Evolutionary conservation across 805 yeast species (phyloP), one percentile per base, ranked within the genome.

Genomic region (Wickerhamomyces subpelliculosus): DNA sequence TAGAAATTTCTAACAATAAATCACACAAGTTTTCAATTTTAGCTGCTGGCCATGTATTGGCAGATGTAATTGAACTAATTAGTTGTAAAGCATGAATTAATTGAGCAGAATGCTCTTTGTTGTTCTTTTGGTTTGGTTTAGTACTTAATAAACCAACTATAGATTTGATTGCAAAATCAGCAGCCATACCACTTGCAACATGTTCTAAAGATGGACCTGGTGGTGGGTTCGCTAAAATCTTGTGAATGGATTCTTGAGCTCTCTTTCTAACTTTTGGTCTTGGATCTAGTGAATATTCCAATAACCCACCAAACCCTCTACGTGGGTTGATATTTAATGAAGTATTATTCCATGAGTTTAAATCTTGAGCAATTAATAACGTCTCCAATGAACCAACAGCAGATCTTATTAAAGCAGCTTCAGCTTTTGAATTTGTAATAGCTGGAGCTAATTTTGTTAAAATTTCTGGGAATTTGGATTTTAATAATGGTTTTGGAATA

Each of bases 241-340:
- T 71, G 35, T 70, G 63, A n/a, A 93, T 71, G 2, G 97, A 84
- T 41, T 93, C 98, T 52, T 80, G 83, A 2, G 97, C 95, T 67
- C 97, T 81, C 73, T 84, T 86, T 59, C 98, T 78, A 11, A 93
- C 95, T 53, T 93, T 93, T 27, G 98, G 98, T 56, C 97, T 76
- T 33, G 84, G 82, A 60, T 93, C 97, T 31, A 85, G 63, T 0
- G 90, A 76, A 44, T 87, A 69, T 57, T 84, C 87, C 42, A 89
- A 62, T 42, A 89, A 61, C 33, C 90, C 95, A 28, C 73, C 71
- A 41, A 88, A 63, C 31, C 93, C 96, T 68, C 94, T 75, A 54
- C 73, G 76, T 36, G 96, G 95, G 28, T 77, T 72, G 42, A 68
- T 67, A 45, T 60, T 73, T 60, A 61, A 62, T 43, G 60, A 55